These are phyloP conservation scores for Suhomyces taliae DNA, from an alignment of 1,139 yeast genomes.

Conservation along the genomic window DNA sequence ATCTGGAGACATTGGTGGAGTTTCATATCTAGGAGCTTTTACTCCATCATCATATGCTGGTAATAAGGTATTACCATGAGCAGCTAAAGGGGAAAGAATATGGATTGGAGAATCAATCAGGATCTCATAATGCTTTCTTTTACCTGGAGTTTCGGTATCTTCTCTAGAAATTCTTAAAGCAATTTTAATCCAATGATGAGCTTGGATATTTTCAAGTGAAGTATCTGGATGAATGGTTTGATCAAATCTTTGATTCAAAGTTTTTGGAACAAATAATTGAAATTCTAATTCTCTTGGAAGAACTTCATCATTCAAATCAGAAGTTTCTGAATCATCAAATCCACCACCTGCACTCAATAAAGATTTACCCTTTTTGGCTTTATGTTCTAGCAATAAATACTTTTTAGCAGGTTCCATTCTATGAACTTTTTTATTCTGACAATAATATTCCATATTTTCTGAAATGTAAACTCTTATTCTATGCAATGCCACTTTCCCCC, in stretches of 20 bases:
- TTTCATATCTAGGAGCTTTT: slow-evolving; percentile 22
- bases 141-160: slow-evolving; percentile 55
- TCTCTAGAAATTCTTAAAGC: slow-evolving; percentile 72
- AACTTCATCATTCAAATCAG: slow-evolving; percentile 43
- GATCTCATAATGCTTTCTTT: slow-evolving; percentile 85
- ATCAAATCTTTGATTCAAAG: slow-evolving; percentile 46
- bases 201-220: slow-evolving; percentile 69
- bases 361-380: slow-evolving; percentile 56
- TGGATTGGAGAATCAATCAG: slow-evolving; percentile 91
- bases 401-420: slow-evolving; percentile 87
- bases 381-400: slow-evolving; percentile 75
- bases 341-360: slow-evolving; percentile 31
- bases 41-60: slow-evolving; percentile 50
- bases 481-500: slow-evolving; percentile 82
- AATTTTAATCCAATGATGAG: slow-evolving; percentile 93
- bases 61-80: slow-evolving; percentile 70
- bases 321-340: slow-evolving; percentile 17
- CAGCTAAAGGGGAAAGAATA: slow-evolving; percentile 61
- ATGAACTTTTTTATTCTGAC: slow-evolving; percentile 83
- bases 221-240: slow-evolving; percentile 75
- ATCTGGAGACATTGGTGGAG: slow-evolving; percentile 54
- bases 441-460: slow-evolving; percentile 87
- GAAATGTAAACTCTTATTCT: slow-evolving; percentile 82
- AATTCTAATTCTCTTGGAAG: slow-evolving; percentile 72
- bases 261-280: slow-evolving; percentile 75